Evolutionary conservation across 305 asterid species (phyloP).

Genomic region (Caryopteris hybrid): DNA sequence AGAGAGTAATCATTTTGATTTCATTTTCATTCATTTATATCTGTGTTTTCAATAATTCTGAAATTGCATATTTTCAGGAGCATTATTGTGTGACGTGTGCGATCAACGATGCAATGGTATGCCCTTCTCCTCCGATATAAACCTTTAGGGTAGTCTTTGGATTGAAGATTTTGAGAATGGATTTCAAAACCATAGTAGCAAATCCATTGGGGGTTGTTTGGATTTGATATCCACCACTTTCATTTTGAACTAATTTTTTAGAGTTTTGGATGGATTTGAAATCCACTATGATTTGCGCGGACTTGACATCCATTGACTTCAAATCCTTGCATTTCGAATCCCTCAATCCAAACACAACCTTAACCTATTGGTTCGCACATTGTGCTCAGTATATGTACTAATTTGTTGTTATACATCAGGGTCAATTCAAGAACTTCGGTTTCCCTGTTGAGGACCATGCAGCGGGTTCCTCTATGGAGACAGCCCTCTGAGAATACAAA

Average conservation of each 20-base stretch:
- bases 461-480: conserved; percentile 20
- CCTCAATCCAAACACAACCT: too few species aligned
- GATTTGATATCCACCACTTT: too few species aligned
- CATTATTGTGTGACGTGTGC: conserved; percentile 92
- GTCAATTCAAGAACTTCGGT: conserved; percentile 57
- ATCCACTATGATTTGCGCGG: too few species aligned
- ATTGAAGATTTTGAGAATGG: too few species aligned
- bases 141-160: too few species aligned
- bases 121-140: conserved; percentile 10
- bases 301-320: too few species aligned
- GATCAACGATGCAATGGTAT: conserved; percentile 80
- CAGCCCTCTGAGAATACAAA: conserved; percentile 6
- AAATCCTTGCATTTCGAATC: too few species aligned
- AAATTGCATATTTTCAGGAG: conserved; percentile 57
- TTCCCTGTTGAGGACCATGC: conserved; percentile 45
- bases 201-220: too few species aligned
- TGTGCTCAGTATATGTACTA: neutral
- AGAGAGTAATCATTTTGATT: neutral
- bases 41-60: neutral
- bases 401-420: conserved; percentile 38
- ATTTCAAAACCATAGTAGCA: too few species aligned
- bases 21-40: neutral
- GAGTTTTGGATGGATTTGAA: too few species aligned
- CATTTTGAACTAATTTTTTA: too few species aligned
- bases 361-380: neutral